phyloP scores from a whole-genome alignment of 768 basidiomycete genomes.

The Leccinum arenicola region DNA sequence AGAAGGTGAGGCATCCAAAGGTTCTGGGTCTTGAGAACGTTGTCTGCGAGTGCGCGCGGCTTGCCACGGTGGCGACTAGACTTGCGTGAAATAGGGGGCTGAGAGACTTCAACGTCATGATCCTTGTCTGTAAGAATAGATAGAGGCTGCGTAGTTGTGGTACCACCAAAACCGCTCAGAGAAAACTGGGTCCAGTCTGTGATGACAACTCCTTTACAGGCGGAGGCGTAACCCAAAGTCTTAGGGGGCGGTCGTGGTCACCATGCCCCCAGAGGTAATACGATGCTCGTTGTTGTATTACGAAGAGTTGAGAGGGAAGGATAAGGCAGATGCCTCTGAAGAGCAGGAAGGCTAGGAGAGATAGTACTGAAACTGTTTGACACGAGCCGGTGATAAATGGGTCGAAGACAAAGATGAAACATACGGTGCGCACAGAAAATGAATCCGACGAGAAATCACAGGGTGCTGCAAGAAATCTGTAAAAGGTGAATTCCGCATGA shows the following conservation, averaged over 20 bases:
- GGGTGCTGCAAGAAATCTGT: no score
- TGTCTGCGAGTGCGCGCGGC: constrained; percentile 27
- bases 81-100: constrained; percentile 35
- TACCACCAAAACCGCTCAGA: constrained; percentile 54
- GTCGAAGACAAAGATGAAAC: not conserved
- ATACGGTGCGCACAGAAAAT: constrained; percentile 46
- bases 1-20: constrained; percentile 10
- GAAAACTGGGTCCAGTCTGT: constrained; percentile 72
- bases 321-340: constrained; percentile 52
- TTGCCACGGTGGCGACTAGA: constrained; percentile 33
- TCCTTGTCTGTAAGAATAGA: constrained; percentile 59
- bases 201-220: no score
- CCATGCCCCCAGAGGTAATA: constrained; percentile 66
- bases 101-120: constrained; percentile 60
- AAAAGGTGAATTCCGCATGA: no score
- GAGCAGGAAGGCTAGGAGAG: constrained; percentile 42
- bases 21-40: constrained; percentile 20
- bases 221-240: constrained; percentile 28
- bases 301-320: constrained; percentile 54
- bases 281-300: constrained; percentile 49
- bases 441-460: constrained; percentile 14
- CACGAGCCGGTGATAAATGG: not conserved
- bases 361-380: constrained; percentile 39
- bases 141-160: constrained; percentile 37
- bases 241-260: constrained; percentile 24